Percentiles rank a stretch among this genome's conserved stretches.
Evolutionary conservation across 2,329 filamentous ascomycete genomes (phyloP).

Genomic region (Beauveria rudraprayagi): DNA sequence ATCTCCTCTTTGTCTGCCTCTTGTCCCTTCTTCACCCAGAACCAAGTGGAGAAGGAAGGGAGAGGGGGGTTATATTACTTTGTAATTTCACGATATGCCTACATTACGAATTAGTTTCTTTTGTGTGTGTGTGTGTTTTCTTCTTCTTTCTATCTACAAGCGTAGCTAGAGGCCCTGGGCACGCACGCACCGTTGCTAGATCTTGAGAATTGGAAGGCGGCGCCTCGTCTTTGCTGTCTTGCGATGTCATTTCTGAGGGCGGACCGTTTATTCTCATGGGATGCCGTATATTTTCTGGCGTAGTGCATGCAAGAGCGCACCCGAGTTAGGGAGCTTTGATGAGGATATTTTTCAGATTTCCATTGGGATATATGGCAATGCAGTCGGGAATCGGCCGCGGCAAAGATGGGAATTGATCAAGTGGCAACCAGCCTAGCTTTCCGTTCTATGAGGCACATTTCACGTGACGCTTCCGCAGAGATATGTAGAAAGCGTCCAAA

Average conservation of each 20-base stretch:
- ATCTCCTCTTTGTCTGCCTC: background rate
- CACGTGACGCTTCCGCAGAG: too few species aligned
- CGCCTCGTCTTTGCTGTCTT: background rate
- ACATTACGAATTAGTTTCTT: background rate
- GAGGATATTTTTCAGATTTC: too few species aligned
- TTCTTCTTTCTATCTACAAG: too few species aligned
- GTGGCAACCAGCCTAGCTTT: too few species aligned
- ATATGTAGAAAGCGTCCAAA: too few species aligned
- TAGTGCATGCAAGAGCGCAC: background rate
- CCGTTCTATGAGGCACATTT: too few species aligned
- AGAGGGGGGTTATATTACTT: slow-evolving; percentile 11
- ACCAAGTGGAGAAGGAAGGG: background rate
- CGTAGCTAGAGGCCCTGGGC: background rate
- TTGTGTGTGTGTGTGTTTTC: background rate
- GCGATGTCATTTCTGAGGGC: background rate
- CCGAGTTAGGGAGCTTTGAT: too few species aligned
- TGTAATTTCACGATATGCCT: slow-evolving; percentile 15
- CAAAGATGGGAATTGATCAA: too few species aligned
- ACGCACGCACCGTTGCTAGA: background rate
- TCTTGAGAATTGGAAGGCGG: background rate
- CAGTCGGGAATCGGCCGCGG: too few species aligned
- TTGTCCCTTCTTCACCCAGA: background rate
- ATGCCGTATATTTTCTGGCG: background rate
- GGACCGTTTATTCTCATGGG: background rate
- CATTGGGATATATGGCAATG: too few species aligned